phyloP scores from a whole-genome alignment of 2,329 filamentous ascomycete genomes.

The Hymenoscyphus fructigenus region DNA sequence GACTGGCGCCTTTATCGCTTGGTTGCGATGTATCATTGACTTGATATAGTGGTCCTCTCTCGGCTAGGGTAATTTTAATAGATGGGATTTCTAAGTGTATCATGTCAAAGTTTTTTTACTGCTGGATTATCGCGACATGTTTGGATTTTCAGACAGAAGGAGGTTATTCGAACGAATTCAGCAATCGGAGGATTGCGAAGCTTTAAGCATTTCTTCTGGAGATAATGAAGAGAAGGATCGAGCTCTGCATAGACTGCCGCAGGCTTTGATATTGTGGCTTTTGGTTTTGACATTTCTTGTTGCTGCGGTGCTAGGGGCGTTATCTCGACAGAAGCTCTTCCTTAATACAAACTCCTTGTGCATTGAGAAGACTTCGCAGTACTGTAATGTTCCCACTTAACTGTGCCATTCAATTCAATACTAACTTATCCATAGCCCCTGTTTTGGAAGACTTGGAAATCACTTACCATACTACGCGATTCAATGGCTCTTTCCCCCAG shows the following conservation, averaged over 20 bases:
- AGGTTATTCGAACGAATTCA: not conserved
- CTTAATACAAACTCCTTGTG: not conserved
- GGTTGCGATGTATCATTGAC: not conserved
- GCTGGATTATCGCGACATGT: not conserved
- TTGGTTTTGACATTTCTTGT: conserved; percentile 2
- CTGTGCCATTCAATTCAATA: not conserved
- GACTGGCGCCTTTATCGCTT: not conserved
- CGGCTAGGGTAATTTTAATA: not conserved
- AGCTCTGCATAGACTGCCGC: not conserved
- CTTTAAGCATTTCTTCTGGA: not conserved
- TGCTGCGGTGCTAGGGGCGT: not conserved
- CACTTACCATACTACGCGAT: conserved; percentile 42
- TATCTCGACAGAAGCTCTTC: not conserved
- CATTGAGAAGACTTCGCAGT: not conserved
- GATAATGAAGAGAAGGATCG: not conserved
- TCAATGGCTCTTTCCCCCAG: conserved; percentile 51
- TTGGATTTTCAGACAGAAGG: not conserved
- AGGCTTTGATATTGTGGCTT: not conserved
- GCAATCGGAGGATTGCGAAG: conserved; percentile 7
- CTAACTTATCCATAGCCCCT: conserved; percentile 30
- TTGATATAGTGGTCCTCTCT: not conserved
- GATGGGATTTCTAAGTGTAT: not conserved
- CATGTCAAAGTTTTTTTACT: not conserved
- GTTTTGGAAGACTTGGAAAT: conserved; percentile 43
- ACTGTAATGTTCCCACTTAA: not conserved